Conservation (phyloP, 176 grass and related monocot genomes). For the Rhipidocladum racemiflorum region DNA sequence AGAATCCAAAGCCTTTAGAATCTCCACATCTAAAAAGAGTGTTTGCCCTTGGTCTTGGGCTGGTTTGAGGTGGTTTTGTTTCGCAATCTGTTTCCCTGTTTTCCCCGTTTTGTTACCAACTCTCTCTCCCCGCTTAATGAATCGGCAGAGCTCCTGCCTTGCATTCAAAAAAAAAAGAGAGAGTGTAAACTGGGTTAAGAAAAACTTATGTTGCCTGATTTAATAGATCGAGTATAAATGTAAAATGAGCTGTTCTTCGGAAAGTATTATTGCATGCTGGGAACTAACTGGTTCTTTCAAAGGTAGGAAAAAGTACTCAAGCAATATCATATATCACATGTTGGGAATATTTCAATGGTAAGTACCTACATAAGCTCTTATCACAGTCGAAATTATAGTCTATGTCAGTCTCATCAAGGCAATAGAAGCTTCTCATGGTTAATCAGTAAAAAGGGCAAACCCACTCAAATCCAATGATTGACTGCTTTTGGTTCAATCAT, state of each 20-base stretch:
- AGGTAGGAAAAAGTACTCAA: not conserved
- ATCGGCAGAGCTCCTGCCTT: too few species aligned
- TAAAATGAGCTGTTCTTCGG: not conserved
- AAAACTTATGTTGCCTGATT: not conserved
- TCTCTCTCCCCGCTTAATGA: too few species aligned
- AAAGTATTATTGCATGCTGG: not conserved
- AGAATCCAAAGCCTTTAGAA: slow-evolving; percentile 84
- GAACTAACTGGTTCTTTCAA: not conserved
- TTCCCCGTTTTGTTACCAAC: too few species aligned
- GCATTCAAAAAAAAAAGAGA: too few species aligned
- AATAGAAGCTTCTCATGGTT: slow-evolving; percentile 8
- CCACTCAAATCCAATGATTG: not conserved
- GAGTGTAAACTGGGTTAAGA: slow-evolving; percentile 28
- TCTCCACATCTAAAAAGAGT: slow-evolving; percentile 57
- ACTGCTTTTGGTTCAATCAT: slow-evolving; percentile 2
- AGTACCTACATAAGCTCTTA: not conserved
- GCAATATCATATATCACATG: not conserved
- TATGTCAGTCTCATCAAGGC: not conserved
- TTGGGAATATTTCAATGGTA: not conserved
- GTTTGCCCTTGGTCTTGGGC: too few species aligned
- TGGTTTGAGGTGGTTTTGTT: too few species aligned
- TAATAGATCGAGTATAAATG: slow-evolving; percentile 6
- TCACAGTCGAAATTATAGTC: not conserved
- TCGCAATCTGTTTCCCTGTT: too few species aligned
- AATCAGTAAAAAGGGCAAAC: slow-evolving; percentile 7